These are phyloP conservation scores for Salix koriyanagi DNA, from an alignment of 345 rosid genomes.

Conservation along the genomic window DNA sequence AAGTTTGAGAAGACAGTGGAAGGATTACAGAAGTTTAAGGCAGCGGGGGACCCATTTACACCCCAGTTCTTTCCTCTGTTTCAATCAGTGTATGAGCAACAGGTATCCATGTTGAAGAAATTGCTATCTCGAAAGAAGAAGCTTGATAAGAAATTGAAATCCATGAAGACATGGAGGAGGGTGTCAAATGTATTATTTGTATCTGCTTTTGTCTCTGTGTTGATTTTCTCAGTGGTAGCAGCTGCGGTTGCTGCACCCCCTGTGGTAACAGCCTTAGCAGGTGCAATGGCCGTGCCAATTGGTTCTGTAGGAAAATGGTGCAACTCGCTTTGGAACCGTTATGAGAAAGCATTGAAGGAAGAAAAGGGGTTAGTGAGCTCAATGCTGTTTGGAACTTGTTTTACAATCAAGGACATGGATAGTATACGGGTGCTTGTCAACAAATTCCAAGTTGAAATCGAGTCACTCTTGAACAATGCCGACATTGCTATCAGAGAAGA, in stretches of 20 bases:
- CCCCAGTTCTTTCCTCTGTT: conserved; percentile 56
- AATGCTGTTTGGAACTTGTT: conserved; percentile 41
- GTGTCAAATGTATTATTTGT: conserved; percentile 71
- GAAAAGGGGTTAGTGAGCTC: conserved; percentile 48
- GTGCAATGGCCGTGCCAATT: conserved; percentile 63
- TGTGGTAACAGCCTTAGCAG: conserved; percentile 56
- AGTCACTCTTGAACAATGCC: conserved; percentile 47
- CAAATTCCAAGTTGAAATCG: conserved; percentile 51
- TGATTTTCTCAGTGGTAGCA: conserved; percentile 84
- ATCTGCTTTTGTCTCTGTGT: conserved; percentile 59
- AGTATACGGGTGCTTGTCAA: conserved; percentile 49
- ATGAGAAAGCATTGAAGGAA: conserved; percentile 52
- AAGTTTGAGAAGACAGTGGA: conserved; percentile 58
- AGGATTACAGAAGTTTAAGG: conserved; percentile 60
- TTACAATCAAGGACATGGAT: conserved; percentile 68
- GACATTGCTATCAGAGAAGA: conserved; percentile 53
- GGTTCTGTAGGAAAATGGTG: conserved; percentile 86
- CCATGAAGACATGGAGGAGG: conserved; percentile 67
- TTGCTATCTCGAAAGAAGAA: conserved; percentile 44
- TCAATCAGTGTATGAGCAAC: conserved; percentile 47
- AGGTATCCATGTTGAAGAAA: conserved; percentile 46
- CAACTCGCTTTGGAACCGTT: conserved; percentile 50
- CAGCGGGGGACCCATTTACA: conserved; percentile 62
- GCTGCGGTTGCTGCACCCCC: conserved; percentile 84
- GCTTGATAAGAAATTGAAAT: conserved; percentile 60